Conservation (phyloP, 2,329 filamentous ascomycete genomes). For the Apiospora rasikravindrae region DNA sequence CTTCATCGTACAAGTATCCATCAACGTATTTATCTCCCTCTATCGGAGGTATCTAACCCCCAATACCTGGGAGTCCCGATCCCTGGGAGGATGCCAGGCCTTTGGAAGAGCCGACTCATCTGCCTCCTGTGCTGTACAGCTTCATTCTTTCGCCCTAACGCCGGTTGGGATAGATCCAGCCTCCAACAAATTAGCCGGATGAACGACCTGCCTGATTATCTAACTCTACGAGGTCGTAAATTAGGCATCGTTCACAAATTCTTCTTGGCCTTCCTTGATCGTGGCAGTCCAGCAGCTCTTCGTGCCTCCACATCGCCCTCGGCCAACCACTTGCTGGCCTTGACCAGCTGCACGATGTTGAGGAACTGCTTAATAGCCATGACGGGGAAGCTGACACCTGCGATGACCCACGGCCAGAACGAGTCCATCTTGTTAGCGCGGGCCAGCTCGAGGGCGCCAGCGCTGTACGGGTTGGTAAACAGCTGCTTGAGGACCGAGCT, state of each 20-base stretch:
- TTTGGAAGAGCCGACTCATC: neutral
- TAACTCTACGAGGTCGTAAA: neutral
- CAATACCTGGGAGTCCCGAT: neutral
- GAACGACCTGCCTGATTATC: neutral
- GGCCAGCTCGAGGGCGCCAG: constrained; percentile 88
- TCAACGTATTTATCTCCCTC: neutral
- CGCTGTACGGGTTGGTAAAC: constrained; percentile 89
- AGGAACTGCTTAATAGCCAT: constrained; percentile 93
- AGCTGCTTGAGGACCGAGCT: constrained; percentile 73
- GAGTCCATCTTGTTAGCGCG: constrained; percentile 92
- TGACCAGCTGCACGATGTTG: constrained; percentile 92
- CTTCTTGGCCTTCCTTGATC: constrained; percentile 37
- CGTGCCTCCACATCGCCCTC: constrained; percentile 82
- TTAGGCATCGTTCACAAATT: constrained; percentile 23
- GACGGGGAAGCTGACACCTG: constrained; percentile 79
- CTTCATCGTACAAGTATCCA: neutral
- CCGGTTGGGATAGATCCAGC: too few species aligned
- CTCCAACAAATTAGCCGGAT: neutral
- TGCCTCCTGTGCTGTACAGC: neutral
- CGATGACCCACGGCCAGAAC: constrained; percentile 71
- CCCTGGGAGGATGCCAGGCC: neutral
- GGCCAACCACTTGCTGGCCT: constrained; percentile 89
- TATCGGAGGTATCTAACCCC: neutral
- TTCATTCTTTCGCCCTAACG: neutral
- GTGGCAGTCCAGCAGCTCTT: constrained; percentile 58